Evolutionary conservation across 345 rosid species (phyloP).

Genomic region (Alliaria petiolata): DNA sequence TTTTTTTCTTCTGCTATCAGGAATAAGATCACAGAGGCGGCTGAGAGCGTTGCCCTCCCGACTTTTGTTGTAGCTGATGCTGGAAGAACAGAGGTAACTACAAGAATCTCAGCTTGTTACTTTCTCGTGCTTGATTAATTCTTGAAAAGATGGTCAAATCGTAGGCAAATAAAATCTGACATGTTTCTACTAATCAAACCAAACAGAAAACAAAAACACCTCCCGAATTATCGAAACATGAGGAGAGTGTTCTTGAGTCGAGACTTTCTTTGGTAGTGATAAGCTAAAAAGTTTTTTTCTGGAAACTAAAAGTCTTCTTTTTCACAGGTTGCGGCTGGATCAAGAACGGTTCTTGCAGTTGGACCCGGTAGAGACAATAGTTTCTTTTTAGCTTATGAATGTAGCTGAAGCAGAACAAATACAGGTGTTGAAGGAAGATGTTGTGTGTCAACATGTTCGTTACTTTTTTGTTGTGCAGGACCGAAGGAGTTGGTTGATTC

Average conservation of each 20-base stretch:
- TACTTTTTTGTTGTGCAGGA: slow-evolving; percentile 42
- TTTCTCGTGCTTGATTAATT: background rate
- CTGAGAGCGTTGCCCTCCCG: slow-evolving; percentile 78
- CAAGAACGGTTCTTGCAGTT: slow-evolving; percentile 82
- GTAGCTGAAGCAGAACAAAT: background rate
- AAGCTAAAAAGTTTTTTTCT: background rate
- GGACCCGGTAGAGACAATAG: slow-evolving; percentile 63
- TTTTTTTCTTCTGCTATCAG: slow-evolving; percentile 34
- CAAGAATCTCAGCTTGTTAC: background rate
- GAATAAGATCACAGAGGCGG: slow-evolving; percentile 74
- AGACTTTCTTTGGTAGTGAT: background rate
- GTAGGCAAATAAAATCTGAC: background rate
- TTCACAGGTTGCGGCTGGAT: slow-evolving; percentile 73
- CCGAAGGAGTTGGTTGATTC: slow-evolving; percentile 63
- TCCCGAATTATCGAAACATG: background rate
- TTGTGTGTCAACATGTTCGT: background rate
- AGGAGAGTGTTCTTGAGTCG: background rate
- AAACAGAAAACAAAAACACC: background rate
- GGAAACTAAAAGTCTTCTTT: slow-evolving; percentile 11
- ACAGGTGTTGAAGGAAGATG: background rate
- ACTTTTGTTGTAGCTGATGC: slow-evolving; percentile 97
- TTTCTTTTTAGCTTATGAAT: background rate
- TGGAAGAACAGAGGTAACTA: slow-evolving; percentile 74
- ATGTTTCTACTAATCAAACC: slow-evolving; percentile 1
- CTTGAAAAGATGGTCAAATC: background rate